phyloP scores from a whole-genome alignment of 306 rosid genomes.

The Gastrolobium villosum region DNA sequence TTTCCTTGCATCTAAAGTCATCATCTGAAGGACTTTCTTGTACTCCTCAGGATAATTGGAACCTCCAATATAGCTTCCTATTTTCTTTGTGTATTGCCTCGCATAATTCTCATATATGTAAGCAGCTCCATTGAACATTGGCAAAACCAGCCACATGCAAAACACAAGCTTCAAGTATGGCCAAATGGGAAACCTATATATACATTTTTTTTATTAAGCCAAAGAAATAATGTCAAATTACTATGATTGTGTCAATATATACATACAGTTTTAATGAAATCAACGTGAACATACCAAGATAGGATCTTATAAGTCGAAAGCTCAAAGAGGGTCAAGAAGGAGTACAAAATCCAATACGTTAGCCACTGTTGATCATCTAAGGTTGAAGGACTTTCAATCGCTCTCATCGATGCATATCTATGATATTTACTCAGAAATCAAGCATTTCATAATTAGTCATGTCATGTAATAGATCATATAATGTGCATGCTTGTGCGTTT shows the following conservation, averaged over 20 bases:
- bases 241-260: not conserved
- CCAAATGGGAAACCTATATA: conserved; percentile 83
- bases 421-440: conserved; percentile 26
- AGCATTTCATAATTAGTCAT: not conserved
- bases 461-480: not conserved
- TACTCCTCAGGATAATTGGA: conserved; percentile 62
- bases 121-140: conserved; percentile 92
- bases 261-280: not conserved
- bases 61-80: conserved; percentile 49
- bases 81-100: conserved; percentile 70
- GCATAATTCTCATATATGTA: conserved; percentile 78
- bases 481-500: conserved; percentile 13
- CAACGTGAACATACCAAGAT: conserved; percentile 61
- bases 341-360: conserved; percentile 90
- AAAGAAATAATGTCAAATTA: not conserved
- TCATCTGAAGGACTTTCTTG: conserved; percentile 80
- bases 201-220: not conserved
- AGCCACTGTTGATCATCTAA: conserved; percentile 97
- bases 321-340: conserved; percentile 81
- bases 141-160: conserved; percentile 89
- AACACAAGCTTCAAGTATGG: conserved; percentile 77
- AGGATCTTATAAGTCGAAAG: conserved; percentile 74
- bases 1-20: conserved; percentile 84
- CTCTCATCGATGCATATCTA: conserved; percentile 89
- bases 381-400: conserved; percentile 91